These are phyloP conservation scores for Pyrenopolyporus hunteri DNA, from an alignment of 495 filamentous ascomycete species.

Conservation along the genomic window DNA sequence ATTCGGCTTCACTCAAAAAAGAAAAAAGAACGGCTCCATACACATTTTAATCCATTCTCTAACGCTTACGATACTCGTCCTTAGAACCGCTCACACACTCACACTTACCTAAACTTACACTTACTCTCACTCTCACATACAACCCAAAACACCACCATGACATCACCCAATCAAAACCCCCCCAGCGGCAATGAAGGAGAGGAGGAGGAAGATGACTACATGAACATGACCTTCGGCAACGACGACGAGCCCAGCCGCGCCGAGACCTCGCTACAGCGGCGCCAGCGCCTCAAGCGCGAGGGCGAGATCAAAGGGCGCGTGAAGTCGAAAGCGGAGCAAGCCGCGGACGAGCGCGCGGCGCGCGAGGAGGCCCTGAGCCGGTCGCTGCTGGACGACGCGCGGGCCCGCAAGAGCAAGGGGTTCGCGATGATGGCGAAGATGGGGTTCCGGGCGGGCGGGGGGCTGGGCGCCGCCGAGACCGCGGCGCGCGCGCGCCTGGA, in stretches of 20 bases:
- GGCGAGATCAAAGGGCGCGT: slow-evolving; percentile 63
- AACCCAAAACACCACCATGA: not conserved
- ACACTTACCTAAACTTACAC: too few species aligned
- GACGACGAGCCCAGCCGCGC: slow-evolving; percentile 34
- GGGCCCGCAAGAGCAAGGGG: slow-evolving; percentile 70
- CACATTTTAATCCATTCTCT: not conserved
- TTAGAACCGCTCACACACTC: not conserved
- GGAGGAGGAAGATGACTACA: slow-evolving; percentile 68
- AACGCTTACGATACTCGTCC: not conserved
- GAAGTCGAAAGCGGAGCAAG: slow-evolving; percentile 84
- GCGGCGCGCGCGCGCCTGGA: slow-evolving; percentile 44
- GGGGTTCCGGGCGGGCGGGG: slow-evolving; percentile 77
- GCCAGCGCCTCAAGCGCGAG: slow-evolving; percentile 60
- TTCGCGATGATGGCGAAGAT: slow-evolving; percentile 96
- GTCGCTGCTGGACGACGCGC: slow-evolving; percentile 62
- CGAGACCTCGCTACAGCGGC: slow-evolving; percentile 65
- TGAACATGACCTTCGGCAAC: slow-evolving; percentile 64
- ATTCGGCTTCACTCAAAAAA: too few species aligned
- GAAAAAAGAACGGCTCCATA: not conserved
- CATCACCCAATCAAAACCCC: not conserved
- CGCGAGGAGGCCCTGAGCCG: slow-evolving; percentile 77
- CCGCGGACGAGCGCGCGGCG: slow-evolving; percentile 67
- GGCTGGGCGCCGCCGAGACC: slow-evolving; percentile 63
- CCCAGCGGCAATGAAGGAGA: slow-evolving; percentile 1
- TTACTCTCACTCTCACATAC: too few species aligned